Evolutionary conservation across 2,329 filamentous ascomycete species (phyloP).

Genomic region (Curvularia lunata): DNA sequence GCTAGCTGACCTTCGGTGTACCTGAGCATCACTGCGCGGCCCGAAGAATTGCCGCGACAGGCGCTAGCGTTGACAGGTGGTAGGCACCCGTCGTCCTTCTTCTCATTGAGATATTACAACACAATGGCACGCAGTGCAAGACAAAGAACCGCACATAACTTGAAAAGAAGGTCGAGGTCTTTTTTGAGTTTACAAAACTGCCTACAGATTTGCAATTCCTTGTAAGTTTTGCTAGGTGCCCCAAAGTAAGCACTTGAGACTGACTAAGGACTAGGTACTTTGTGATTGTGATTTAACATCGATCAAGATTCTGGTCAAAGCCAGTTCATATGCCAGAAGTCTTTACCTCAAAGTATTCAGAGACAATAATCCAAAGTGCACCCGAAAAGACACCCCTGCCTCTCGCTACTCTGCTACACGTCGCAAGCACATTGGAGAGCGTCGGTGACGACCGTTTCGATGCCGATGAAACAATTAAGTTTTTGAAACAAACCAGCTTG

Average conservation of each 20-base stretch:
- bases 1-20: constrained; percentile 12
- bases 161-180: background rate
- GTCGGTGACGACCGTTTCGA: background rate
- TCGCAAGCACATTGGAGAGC: background rate
- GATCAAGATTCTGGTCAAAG: background rate
- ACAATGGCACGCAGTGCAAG: background rate
- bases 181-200: background rate
- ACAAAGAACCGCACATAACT: background rate
- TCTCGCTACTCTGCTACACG: background rate
- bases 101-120: background rate
- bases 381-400: background rate
- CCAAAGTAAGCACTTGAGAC: background rate
- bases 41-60: constrained; percentile 12
- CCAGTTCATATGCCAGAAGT: background rate
- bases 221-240: background rate
- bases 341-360: background rate
- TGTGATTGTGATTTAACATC: background rate
- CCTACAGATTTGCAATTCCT: background rate
- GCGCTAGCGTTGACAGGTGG: constrained; percentile 6
- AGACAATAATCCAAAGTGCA: background rate
- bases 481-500: background rate
- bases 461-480: background rate
- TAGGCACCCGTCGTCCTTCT: background rate
- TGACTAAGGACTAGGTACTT: background rate
- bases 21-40: constrained; percentile 14